Evolutionary conservation across 768 basidiomycete genomes (phyloP), one percentile per base, ranked within the genome.

Genomic region (Termitomyces sp.): DNA sequence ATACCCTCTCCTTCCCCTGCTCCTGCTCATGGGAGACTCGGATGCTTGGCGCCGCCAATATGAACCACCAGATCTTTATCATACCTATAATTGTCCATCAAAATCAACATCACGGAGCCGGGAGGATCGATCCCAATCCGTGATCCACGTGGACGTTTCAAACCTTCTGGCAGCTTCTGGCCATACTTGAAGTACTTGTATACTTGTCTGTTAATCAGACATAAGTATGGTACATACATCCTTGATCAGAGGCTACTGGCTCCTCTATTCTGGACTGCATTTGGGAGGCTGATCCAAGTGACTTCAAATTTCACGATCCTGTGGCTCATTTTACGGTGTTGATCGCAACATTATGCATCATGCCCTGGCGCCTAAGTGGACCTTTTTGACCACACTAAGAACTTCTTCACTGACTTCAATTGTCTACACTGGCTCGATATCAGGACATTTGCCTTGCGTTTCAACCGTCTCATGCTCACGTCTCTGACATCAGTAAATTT

Each of bases 261-360:
- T 49, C 24, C 13, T 5, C 34, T 22, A 24, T 4, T 26, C 16
- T 8, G n/a, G 31, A 34, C 20, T 9, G n/a, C 29, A 20, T 4
- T 22, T 12, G 6, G 31, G 20, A 29, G n/a, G 29, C 26, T 22
- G 18, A 12, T 24, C 24, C 22, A 5, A 44, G 5, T 20, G 7
- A 39, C 16, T 39, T 44, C 18, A 5, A n/a, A 16, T 45, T 16
- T 34, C 45, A 41, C 20, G 24, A 26, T 55, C 29, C 51, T 18
- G 20, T 18, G 48, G 13, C 55, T 16, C 28, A n/a, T 31, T 39
- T 29, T 6, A 45, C 50, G 44, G 51, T 15, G 15, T 46, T 57
- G 51, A 57, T 57, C 34, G 44, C 51, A 57, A 52, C 50, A 52
- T n/a, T n/a, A n/a, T n/a, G n/a, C n/a, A 29, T 26, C n/a, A 33